phyloP scores from a whole-genome alignment of 768 basidiomycete genomes.

The Russula sp. region DNA sequence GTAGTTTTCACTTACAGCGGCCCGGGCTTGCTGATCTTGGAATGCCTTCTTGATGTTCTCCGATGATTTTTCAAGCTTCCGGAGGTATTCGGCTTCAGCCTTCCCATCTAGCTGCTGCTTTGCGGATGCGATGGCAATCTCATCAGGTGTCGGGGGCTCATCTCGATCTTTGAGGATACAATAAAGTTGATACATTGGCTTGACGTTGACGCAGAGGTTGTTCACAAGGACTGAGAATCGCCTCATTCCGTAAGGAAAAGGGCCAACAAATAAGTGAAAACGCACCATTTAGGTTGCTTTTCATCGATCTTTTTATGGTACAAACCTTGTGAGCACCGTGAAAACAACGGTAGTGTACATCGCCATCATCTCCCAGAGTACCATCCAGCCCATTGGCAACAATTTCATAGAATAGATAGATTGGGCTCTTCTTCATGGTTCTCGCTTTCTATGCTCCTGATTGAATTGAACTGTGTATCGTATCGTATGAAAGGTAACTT shows the following conservation, averaged over 20 bases:
- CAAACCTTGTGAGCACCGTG: background rate
- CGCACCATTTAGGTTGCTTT: background rate
- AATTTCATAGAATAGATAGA: no score
- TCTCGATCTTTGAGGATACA: no score
- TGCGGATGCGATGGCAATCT: background rate
- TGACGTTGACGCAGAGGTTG: no score
- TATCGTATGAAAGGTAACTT: no score
- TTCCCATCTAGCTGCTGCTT: background rate
- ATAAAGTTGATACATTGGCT: no score
- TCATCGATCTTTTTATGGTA: background rate
- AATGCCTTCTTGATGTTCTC: slow-evolving; percentile 1
- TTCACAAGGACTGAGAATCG: no score
- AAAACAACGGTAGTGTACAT: background rate
- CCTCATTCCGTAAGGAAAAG: background rate
- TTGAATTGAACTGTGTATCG: no score
- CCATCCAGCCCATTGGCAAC: background rate
- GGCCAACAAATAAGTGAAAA: background rate
- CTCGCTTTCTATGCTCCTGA: no score
- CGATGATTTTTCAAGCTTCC: background rate
- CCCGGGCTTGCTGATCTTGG: background rate
- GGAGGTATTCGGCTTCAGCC: no score
- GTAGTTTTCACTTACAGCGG: background rate
- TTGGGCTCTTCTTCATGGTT: no score
- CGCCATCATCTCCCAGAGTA: background rate
- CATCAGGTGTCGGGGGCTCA: background rate